Evolutionary conservation across 202 grass and related monocot genomes (phyloP).

Genomic region (Sporobolus alterniflorus): DNA sequence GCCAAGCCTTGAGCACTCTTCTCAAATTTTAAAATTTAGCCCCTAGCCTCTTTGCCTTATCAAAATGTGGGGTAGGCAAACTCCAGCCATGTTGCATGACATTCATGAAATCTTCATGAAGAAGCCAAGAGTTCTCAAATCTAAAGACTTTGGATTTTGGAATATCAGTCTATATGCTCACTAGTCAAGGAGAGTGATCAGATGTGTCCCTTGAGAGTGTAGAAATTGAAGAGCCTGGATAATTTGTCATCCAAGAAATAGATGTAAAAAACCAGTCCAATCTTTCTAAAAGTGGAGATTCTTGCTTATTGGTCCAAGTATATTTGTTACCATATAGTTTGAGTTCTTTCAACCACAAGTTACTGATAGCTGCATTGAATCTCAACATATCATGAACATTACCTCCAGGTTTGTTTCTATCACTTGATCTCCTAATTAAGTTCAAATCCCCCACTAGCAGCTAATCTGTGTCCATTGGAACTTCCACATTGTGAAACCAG

Average conservation of each 20-base stretch:
- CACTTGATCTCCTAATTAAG: fast-evolving
- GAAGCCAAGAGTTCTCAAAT: background rate
- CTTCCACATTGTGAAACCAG: background rate
- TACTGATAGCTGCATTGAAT: background rate
- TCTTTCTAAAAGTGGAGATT: background rate
- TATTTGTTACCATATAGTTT: background rate
- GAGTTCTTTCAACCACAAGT: background rate
- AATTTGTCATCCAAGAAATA: background rate
- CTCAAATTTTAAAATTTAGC: background rate
- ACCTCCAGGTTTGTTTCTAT: background rate
- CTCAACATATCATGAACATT: background rate
- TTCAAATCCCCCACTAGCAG: background rate
- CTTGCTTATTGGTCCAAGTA: background rate
- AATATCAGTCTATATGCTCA: background rate
- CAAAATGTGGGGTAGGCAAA: background rate
- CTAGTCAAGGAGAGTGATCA: background rate
- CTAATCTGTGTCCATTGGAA: background rate
- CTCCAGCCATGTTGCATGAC: background rate
- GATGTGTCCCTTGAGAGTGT: background rate
- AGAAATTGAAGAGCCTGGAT: background rate
- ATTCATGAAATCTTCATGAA: background rate
- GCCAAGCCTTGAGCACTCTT: background rate
- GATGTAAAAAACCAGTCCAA: background rate
- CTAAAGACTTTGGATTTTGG: background rate
- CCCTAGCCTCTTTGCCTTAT: background rate